Base-by-base conservation (phyloP, 495 filamentous ascomycete species). In the Talaromyces trachyspermus region DNA sequence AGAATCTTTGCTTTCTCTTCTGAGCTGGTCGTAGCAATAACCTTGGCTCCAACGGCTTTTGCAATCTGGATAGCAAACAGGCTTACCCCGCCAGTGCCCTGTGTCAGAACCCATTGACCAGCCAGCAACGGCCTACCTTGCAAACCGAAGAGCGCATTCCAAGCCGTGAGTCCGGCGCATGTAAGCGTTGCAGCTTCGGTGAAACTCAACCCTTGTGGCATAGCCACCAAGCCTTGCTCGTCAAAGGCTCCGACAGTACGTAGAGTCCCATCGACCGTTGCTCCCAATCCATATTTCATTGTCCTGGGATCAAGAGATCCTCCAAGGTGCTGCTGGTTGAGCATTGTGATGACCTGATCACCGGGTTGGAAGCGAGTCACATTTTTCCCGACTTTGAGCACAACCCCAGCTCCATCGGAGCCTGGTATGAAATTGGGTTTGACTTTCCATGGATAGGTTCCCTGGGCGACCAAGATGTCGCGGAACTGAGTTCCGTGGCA, bases 81-180 rank as follows among this genome's bases (percentile, higher is more conserved):
- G 39, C 68, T 75, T 17, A 86, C 81, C 24, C 81, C 81, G 1
- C 83, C 83, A 0, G 79, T 85, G 3, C 83, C 83, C 51, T 85
- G 79, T 1, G 75, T 76, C 10, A 86, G 44, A 2, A 88, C 79
- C 14, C 51, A 64, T 24, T 85, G 60, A 1, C 81, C 83, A 0
- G 75, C 70, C 54, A 66, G 72, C 14, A 85, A 46, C 1, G 53
- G 39, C 49, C 62, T 70, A 1, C 33, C 48, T 0, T 29, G 5
- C 8, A 83, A 48, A 0, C 63, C 65, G 46, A 55, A 68, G 1
- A 68, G 52, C 12, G 62, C 62, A 47, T 66, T 69, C 65, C 67
- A 69, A 0, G 62, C 64, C 4, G 65, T 65, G 8, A 67, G 8
- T 0, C 52, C 46, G 4, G 56, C 40, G 5, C 81, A 85, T 0